Conservation (phyloP, 192 early-diverging fungal genomes). For the Bifiguratus adelaidae region DNA sequence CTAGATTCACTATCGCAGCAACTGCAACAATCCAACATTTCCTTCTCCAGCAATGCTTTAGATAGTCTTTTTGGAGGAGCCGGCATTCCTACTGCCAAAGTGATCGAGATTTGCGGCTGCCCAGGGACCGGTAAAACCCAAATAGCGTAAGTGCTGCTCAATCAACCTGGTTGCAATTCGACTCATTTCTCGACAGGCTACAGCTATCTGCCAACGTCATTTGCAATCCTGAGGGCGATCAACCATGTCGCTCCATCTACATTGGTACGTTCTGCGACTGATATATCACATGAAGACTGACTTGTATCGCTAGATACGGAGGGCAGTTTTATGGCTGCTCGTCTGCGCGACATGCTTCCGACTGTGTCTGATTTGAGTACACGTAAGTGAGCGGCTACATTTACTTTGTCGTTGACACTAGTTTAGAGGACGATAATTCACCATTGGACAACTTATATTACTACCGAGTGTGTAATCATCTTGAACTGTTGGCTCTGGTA, state of each 20-base stretch:
- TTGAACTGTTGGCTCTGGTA: slow-evolving; percentile 1
- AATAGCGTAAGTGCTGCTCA: neutral
- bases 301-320: slow-evolving; percentile 3
- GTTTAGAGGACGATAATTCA: neutral
- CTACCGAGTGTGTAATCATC: slow-evolving; percentile 3
- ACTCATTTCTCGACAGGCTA: neutral
- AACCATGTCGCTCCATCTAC: slow-evolving; percentile 5
- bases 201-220: slow-evolving; percentile 8
- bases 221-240: neutral
- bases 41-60: no score
- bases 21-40: no score
- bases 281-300: neutral
- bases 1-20: no score
- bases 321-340: neutral
- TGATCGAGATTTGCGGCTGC: slow-evolving; percentile 7
- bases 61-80: no score
- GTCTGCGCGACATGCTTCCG: neutral
- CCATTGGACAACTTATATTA: slow-evolving; percentile 2
- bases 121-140: slow-evolving; percentile 12
- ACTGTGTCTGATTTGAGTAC: neutral
- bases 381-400: neutral
- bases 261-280: slow-evolving; percentile 7
- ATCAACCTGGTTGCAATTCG: neutral
- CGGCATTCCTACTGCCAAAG: neutral
- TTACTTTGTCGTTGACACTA: neutral